Conservation (phyloP, 257 asterid species). For the Dorcoceras hygrometricum region DNA sequence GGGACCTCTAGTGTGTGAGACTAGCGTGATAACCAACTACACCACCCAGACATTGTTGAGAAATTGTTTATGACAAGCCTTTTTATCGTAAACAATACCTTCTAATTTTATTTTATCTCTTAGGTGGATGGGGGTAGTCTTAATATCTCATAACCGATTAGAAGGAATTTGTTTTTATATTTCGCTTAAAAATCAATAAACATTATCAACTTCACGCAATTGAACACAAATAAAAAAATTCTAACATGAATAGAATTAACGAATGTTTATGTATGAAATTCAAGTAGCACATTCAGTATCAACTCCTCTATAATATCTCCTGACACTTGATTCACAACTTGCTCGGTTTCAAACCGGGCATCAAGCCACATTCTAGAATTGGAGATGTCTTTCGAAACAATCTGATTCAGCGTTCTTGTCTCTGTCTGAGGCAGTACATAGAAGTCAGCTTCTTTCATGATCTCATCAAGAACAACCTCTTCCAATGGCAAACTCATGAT, state of each 20-base stretch:
- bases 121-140: too few relatives aligned
- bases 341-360: constrained; percentile 41
- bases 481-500: constrained; percentile 31
- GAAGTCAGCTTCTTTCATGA: constrained; percentile 51
- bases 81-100: too few relatives aligned
- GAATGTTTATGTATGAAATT: constrained; percentile 30
- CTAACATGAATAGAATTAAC: background rate
- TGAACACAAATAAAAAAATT: background rate
- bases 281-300: constrained; percentile 42
- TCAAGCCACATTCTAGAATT: constrained; percentile 60
- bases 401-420: constrained; percentile 44
- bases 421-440: constrained; percentile 38
- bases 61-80: too few relatives aligned
- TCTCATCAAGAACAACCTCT: constrained; percentile 45
- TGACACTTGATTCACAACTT: constrained; percentile 42
- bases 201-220: background rate
- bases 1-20: constrained; percentile 99
- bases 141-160: background rate
- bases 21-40: constrained; percentile 99
- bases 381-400: constrained; percentile 39
- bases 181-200: background rate
- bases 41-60: constrained; percentile 99
- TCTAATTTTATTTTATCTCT: too few relatives aligned
- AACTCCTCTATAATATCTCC: constrained; percentile 61
- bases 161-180: background rate